Evolutionary conservation across 306 rosid genomes (phyloP).

Genomic region (Prunus armeniaca): DNA sequence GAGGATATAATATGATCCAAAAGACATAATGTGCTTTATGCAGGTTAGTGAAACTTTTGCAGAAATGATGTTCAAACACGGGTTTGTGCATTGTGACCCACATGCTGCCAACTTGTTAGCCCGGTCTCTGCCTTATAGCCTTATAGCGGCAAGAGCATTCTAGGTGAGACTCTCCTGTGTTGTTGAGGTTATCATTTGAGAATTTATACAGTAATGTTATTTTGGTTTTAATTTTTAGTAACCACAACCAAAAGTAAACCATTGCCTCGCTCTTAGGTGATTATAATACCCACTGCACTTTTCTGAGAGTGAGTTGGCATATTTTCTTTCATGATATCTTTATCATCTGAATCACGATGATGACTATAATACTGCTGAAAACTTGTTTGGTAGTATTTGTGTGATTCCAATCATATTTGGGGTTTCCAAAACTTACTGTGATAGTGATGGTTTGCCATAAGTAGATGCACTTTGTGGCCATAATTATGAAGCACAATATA

Average conservation of each 20-base stretch:
- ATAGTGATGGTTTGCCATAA: neutral
- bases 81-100: conserved; percentile 98
- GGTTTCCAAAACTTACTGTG: too few relatives aligned
- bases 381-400: neutral
- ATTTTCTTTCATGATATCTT: neutral
- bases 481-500: neutral
- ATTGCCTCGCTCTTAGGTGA: neutral
- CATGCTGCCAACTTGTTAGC: conserved; percentile 91
- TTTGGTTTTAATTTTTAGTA: neutral
- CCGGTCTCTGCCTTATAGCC: conserved; percentile 83
- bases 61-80: conserved; percentile 98
- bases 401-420: neutral
- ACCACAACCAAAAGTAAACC: neutral
- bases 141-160: conserved; percentile 50
- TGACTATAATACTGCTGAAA: neutral
- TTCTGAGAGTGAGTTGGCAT: neutral
- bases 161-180: conserved; percentile 48
- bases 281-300: neutral
- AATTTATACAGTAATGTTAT: neutral
- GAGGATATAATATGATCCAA: neutral
- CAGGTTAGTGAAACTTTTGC: conserved; percentile 93
- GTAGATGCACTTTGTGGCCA: neutral
- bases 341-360: neutral
- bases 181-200: conserved; percentile 7
- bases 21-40: conserved; percentile 26